These are phyloP conservation scores for Venturia asperata DNA, from an alignment of 2,329 filamentous ascomycete species.

Conservation along the genomic window DNA sequence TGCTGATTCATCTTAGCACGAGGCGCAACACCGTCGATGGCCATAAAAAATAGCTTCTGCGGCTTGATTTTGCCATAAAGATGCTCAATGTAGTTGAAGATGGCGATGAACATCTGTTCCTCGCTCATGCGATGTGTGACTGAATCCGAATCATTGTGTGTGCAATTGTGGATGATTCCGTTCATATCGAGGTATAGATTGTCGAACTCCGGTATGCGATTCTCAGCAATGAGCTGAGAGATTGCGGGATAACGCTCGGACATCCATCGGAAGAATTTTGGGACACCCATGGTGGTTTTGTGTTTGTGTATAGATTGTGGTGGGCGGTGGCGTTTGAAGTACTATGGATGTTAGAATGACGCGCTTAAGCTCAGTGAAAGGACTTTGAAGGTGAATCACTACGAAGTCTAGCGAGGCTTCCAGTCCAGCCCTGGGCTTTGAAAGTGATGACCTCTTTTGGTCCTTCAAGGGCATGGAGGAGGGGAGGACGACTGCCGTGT, in stretches of 20 bases:
- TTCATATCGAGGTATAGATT: constrained; percentile 98
- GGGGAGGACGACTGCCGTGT: too few species aligned
- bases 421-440: too few species aligned
- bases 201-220: constrained; percentile 97
- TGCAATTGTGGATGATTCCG: constrained; percentile 99
- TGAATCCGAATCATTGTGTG: constrained; percentile 91
- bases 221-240: constrained; percentile 96
- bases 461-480: neutral
- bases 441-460: neutral
- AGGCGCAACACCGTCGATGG: constrained; percentile 93
- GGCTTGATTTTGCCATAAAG: constrained; percentile 98
- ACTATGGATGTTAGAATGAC: neutral
- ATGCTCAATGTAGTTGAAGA: constrained; percentile 99
- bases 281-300: constrained; percentile 55
- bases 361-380: neutral
- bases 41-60: constrained; percentile 98
- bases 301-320: neutral
- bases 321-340: neutral
- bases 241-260: constrained; percentile 98
- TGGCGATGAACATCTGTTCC: constrained; percentile 99
- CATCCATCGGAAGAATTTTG: constrained; percentile 98
- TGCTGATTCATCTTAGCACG: constrained; percentile 99
- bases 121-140: constrained; percentile 88
- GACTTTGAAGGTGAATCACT: neutral
- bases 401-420: neutral